Base-by-base conservation (phyloP, 2,329 filamentous ascomycete species). In the Harringtonia aguacate region DNA sequence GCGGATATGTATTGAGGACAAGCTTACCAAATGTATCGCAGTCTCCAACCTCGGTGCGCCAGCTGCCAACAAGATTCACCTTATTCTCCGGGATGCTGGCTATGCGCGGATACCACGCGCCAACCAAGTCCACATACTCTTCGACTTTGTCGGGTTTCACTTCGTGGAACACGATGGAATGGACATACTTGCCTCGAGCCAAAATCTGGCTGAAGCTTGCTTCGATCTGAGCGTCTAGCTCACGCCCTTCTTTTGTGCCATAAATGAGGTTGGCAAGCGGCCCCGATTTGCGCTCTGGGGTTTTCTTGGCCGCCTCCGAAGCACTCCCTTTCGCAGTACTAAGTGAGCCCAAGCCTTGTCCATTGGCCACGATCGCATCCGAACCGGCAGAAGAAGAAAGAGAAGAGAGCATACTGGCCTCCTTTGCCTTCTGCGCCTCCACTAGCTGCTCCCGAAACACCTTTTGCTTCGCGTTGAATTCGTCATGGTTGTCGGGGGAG, bases 41-140 rank as follows among this genome's bases (percentile, higher is more conserved):
- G 56, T 98, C 90, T 49, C 92, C 92, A 41, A 98, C 89, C 63
- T 98, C 92, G 15, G 89, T 95, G 63, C 90, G 80, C 92, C 92
- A 98, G 70, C 90, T 97, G 56, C 92, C 92, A 7, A 98, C 92
- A 46, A 98, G 69, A 62, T 98, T 82, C 53, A 98, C 90, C 66
- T 90, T 90, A 67, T 97, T 95, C 66, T 92, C 83, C 18, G 84
- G 80, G 53, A 80, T 74, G 47, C 75, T 73, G 37, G 92, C 92
- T 75, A 97, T 88, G 59, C 77, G 79, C 9, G 92, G 90, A 59
- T 98, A 98, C 84, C 87, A 97, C 31, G 76, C 72, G 48, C 92
- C 87, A 14, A 97, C 86, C 40, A 97, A 72, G 46, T 90, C 75
- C 41, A 90, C 81, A 59, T 98, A 98, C 58, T 97, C 90, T 50